Conservation (phyloP, 805 yeast species). For the Candida cerambycidarum region DNA sequence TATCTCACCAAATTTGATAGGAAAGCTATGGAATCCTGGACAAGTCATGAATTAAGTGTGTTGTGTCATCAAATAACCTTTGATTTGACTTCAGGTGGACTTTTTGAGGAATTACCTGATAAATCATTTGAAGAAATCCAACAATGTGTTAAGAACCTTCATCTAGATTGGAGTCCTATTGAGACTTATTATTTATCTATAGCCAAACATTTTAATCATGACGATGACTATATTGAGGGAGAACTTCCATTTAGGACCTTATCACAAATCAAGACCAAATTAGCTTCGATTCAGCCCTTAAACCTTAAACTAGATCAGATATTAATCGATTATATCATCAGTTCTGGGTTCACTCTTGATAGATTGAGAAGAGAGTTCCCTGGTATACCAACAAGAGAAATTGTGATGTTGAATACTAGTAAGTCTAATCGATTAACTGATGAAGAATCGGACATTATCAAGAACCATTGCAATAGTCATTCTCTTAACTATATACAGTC, state of each 20-base stretch:
- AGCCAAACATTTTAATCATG: background rate
- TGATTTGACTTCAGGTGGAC: slow-evolving; percentile 16
- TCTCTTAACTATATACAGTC: slow-evolving; percentile 23
- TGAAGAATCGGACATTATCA: slow-evolving; percentile 18
- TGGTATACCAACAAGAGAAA: slow-evolving; percentile 15
- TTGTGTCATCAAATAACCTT: slow-evolving; percentile 10
- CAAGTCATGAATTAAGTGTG: slow-evolving; percentile 10
- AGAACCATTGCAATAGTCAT: slow-evolving; percentile 8
- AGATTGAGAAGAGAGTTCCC: slow-evolving; percentile 13
- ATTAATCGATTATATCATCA: slow-evolving; percentile 11
- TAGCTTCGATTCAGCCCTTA: slow-evolving; percentile 1
- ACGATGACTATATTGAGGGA: slow-evolving; percentile 5
- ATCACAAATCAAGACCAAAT: background rate
- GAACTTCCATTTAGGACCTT: slow-evolving; percentile 15
- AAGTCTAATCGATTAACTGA: slow-evolving; percentile 23
- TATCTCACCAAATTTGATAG: background rate
- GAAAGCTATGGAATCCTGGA: slow-evolving; percentile 6
- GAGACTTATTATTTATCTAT: slow-evolving; percentile 6
- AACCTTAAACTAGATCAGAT: slow-evolving; percentile 7
- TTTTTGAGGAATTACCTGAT: slow-evolving; percentile 16
- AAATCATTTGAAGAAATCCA: slow-evolving; percentile 13
- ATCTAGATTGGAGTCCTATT: slow-evolving; percentile 4
- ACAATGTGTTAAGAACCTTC: slow-evolving; percentile 3
- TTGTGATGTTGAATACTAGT: slow-evolving; percentile 19
- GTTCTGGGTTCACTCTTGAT: slow-evolving; percentile 11